Evolutionary conservation across 1,284 basidiomycete genomes (phyloP), one percentile per base, ranked within the genome.

Genomic region (Cerioporus squamosus): DNA sequence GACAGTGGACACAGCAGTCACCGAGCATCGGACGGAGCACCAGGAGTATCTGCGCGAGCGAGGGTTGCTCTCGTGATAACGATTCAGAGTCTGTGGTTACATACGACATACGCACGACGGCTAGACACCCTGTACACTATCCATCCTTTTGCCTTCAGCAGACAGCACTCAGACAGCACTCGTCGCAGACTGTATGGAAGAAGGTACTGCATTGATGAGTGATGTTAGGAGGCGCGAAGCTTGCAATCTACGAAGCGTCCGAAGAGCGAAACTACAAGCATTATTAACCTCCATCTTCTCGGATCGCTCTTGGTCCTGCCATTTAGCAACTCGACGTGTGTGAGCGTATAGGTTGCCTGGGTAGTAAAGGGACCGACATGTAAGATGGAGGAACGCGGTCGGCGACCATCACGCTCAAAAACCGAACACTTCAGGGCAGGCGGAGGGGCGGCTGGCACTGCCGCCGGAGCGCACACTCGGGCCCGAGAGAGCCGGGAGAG

Each of bases 201-300:
- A 14, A 23, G 10, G 18, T 3, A 22, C 46, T 20, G 18, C 29
- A 26, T 18, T 42, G 39, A 6, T 29, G 38, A 29, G 49, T 17
- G 39, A 50, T 88, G 85, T 88, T 64, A 77, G 85, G 83, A 81
- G 79, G 81, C 82, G 86, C 86, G 86, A 89, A 89, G 85, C 86
- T 76, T 77, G 60, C 66, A 62, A 62, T 67, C 68, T 71, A 72
- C 66, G 55, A 36, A 12, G 54, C 60, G 62, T 65, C 64, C 62
- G 63, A 65, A 63, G 64, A 59, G 65, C 63, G 54, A 72, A 70
- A 73, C 72, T 71, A 71, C 69, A 69, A 79, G 88, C 87, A 91
- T 90, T 91, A 88, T 29, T 84, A 84, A 84, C 82, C 80, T 77
- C 80, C 85, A 72, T 75, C 71, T 75, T 70, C 57, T 40, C 54